A percentile compares a stretch with the other conserved stretches of the same genome.
phyloP scores from a whole-genome alignment of 2,329 filamentous ascomycete species.

The Exophiala bonariae region DNA sequence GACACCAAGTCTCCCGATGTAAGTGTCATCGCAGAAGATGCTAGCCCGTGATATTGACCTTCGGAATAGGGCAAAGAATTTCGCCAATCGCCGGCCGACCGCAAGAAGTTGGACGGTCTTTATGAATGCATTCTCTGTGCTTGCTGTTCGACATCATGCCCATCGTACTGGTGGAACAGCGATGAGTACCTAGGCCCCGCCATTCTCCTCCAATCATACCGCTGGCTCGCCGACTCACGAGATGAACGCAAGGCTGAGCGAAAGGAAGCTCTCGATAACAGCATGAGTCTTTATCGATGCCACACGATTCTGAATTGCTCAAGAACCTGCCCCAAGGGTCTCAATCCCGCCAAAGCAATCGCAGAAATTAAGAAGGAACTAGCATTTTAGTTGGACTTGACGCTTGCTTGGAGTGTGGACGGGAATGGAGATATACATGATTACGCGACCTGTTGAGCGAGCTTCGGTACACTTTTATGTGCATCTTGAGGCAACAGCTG shows the following conservation, averaged over 20 bases:
- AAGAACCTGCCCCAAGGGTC: slow-evolving; percentile 93
- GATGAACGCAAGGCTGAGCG: slow-evolving; percentile 87
- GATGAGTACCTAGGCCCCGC: slow-evolving; percentile 98
- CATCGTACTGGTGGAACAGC: slow-evolving; percentile 99
- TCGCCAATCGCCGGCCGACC: slow-evolving; percentile 86
- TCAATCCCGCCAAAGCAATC: slow-evolving; percentile 94
- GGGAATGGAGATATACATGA: background rate
- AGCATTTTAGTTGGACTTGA: slow-evolving; percentile 46
- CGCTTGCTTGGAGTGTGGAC: background rate
- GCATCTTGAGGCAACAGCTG: background rate
- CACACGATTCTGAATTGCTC: slow-evolving; percentile 99
- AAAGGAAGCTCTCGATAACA: slow-evolving; percentile 92
- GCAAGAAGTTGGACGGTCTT: slow-evolving; percentile 93
- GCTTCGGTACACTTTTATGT: background rate
- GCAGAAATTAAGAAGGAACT: slow-evolving; percentile 98
- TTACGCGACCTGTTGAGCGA: background rate
- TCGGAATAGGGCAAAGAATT: slow-evolving; percentile 80
- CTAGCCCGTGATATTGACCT: slow-evolving; percentile 16
- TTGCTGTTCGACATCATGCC: slow-evolving; percentile 98
- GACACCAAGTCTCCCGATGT: slow-evolving; percentile 81
- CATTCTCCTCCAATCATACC: slow-evolving; percentile 94
- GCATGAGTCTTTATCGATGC: slow-evolving; percentile 97
- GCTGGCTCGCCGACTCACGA: slow-evolving; percentile 93
- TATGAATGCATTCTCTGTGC: slow-evolving; percentile 99
- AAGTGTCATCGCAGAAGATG: slow-evolving; percentile 43